phyloP scores from a whole-genome alignment of 2,329 filamentous ascomycete genomes.

The Pyricularia sp. region DNA sequence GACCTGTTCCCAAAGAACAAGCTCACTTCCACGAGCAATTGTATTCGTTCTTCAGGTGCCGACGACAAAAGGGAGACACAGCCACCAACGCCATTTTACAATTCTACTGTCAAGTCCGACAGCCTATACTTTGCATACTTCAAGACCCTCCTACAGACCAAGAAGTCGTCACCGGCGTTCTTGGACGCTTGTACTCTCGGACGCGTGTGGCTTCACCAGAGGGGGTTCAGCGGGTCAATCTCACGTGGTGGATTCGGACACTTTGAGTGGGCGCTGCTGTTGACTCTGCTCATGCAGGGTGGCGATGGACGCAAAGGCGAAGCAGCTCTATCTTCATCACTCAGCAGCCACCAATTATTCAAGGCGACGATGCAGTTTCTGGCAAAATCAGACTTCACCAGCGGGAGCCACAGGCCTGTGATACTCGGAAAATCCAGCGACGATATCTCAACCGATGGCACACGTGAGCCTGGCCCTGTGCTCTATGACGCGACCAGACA shows the following conservation, averaged over 20 bases:
- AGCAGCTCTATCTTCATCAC: conserved; percentile 60
- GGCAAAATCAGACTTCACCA: conserved; percentile 55
- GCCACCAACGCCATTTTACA: conserved; percentile 73
- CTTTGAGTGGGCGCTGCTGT: conserved; percentile 80
- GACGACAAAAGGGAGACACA: conserved; percentile 28
- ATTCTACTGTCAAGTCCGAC: conserved; percentile 74
- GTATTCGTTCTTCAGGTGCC: conserved; percentile 48
- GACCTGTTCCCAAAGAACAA: conserved; percentile 63
- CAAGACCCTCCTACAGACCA: conserved; percentile 61
- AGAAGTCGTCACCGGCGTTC: conserved; percentile 63
- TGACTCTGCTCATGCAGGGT: conserved; percentile 72
- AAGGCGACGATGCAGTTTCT: conserved; percentile 89
- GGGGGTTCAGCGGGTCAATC: conserved; percentile 65
- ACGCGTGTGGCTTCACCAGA: conserved; percentile 79
- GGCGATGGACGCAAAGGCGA: conserved; percentile 59
- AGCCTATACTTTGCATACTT: conserved; percentile 65
- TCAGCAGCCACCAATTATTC: conserved; percentile 89
- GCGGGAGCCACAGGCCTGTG: conserved; percentile 48
- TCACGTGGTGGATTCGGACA: conserved; percentile 78
- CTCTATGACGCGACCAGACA: conserved; percentile 68
- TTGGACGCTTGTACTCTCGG: conserved; percentile 80
- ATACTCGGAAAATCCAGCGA: conserved; percentile 32
- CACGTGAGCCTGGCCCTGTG: conserved; percentile 48
- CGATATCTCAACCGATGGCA: conserved; percentile 16
- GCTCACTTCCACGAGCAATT: conserved; percentile 59